Conservation (phyloP, 306 rosid genomes). For the Elaeagnus macrophylla region DNA sequence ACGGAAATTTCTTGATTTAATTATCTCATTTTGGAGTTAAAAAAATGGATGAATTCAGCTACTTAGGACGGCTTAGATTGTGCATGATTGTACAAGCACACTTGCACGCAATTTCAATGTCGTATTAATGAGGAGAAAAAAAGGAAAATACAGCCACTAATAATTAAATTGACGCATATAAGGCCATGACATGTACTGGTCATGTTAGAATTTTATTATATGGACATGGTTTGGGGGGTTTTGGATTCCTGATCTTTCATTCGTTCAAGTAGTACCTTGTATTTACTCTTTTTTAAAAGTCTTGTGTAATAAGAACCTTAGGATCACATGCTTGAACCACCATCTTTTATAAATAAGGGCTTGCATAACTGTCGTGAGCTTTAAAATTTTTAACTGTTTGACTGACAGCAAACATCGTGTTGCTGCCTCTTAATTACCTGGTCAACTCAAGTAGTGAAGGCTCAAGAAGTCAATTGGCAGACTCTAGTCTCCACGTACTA, state of each 20-base stretch:
- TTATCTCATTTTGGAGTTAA: too few species aligned
- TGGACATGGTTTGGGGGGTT: too few species aligned
- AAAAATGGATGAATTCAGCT: too few species aligned
- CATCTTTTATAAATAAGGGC: background rate
- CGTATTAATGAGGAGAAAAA: too few species aligned
- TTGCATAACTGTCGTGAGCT: constrained; percentile 12
- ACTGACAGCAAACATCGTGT: constrained; percentile 77
- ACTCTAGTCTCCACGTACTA: constrained; percentile 78
- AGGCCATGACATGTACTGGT: too few species aligned
- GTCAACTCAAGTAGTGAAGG: constrained; percentile 66
- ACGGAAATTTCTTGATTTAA: constrained; percentile 13
- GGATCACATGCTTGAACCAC: background rate
- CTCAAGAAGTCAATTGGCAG: constrained; percentile 65
- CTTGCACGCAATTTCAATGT: too few species aligned
- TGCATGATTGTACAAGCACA: too few species aligned
- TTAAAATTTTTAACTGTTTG: constrained; percentile 17
- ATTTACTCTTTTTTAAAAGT: background rate
- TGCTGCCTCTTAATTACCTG: constrained; percentile 75
- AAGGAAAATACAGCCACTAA: too few species aligned
- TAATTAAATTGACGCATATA: too few species aligned
- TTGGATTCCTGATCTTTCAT: background rate
- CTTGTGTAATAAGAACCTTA: background rate
- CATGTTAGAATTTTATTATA: too few species aligned
- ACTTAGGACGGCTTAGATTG: too few species aligned
- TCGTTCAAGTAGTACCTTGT: background rate